These are phyloP conservation scores for Rhodomyrtus tomentosa DNA, from an alignment of 345 rosid species.

Conservation along the genomic window DNA sequence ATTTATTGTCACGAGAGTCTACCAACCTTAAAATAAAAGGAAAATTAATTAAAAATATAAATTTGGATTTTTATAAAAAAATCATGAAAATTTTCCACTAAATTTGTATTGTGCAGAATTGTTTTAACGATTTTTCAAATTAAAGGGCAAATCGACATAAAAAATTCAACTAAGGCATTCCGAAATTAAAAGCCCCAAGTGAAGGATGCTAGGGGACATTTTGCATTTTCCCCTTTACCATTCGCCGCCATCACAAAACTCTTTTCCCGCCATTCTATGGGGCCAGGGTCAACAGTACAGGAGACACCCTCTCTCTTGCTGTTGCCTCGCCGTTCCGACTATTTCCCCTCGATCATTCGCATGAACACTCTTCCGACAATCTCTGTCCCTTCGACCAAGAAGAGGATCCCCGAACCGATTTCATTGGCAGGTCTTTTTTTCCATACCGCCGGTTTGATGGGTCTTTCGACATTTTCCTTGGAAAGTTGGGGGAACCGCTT, in stretches of 20 bases:
- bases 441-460: background rate
- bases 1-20: no score
- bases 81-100: no score
- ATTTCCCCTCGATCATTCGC: background rate
- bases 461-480: background rate
- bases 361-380: background rate
- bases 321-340: background rate
- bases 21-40: no score
- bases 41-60: no score
- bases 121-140: background rate
- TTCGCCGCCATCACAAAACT: background rate
- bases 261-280: background rate
- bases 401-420: background rate
- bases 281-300: background rate
- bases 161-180: background rate
- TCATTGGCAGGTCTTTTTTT: background rate
- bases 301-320: background rate
- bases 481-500: background rate
- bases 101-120: no score
- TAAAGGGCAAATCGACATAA: background rate
- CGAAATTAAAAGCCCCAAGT: background rate
- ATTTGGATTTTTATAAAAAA: no score
- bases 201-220: background rate
- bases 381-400: background rate
- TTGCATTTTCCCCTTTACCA: background rate